Evolutionary conservation across 2,329 filamentous ascomycete genomes (phyloP), one percentile per base, ranked within the genome.

Genomic region (Phoma herbarum): DNA sequence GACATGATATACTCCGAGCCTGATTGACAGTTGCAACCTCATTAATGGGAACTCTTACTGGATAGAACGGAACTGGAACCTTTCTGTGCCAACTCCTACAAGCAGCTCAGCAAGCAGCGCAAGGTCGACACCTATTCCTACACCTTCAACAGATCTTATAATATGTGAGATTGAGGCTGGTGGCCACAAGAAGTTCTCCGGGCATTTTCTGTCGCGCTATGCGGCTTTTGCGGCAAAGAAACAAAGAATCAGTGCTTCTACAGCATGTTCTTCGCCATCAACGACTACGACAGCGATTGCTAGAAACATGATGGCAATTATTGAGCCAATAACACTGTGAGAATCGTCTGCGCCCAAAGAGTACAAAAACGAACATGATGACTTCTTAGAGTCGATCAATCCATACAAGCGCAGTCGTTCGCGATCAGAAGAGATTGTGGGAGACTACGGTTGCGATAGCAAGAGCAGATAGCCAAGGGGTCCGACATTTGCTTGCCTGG

Each of bases 201-300:
- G 5, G 4, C 37, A 37, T 3, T 51, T 37, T 51, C 10, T 23
- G 7, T 18, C 8, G 18, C 39, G 18, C 5, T 43, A 26, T 22
- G 28, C 20, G 10, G 26, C 20, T 20, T 20, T 22, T 20, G 20
- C 37, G 22, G 18, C 1, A 2, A 42, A 39, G 18, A 10, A 33
- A 28, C 26, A 28, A 28, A 35, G 31, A 5, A 35, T 7, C 2
- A 31, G 9, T 51, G 48, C 16, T 51, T 42, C n/a, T 10, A 23
- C 6, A 42, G n/a, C 37, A 31, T 18, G 7, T 51, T 51, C 18
- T 12, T 9, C 16, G 22, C 18, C 14, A n/a, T 51, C 11, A 42
- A 33, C 11, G 29, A 31, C 20, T 52, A 52, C 10, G 39, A 52
- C 12, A 35, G 37, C 18, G 37, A 52, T 2, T 52, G 49, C 29